phyloP scores from a whole-genome alignment of 345 rosid species.

The Ailanthus altissimus region DNA sequence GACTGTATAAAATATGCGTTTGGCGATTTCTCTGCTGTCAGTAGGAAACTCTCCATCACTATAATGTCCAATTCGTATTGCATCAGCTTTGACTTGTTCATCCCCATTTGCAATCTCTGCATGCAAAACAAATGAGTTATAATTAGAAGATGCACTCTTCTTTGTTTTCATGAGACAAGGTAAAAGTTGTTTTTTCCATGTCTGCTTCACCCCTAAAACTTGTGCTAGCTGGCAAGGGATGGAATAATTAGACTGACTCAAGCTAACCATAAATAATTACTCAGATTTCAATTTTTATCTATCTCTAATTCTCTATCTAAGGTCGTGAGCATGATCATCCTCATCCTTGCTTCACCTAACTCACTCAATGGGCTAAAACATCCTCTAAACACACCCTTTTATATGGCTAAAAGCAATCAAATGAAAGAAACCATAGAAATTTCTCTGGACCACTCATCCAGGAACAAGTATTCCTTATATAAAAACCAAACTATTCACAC shows the following conservation, averaged over 20 bases:
- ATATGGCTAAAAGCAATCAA: not conserved
- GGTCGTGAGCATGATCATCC: not conserved
- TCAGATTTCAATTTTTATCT: not conserved
- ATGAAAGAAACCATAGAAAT: not conserved
- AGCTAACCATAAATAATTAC: not conserved
- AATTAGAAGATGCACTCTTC: constrained; percentile 8
- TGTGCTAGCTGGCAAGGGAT: not conserved
- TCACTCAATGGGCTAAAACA: not conserved
- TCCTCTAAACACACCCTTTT: not conserved
- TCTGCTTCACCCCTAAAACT: not conserved
- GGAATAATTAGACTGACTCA: not conserved
- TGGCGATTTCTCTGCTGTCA: constrained; percentile 92
- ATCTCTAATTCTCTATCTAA: not conserved
- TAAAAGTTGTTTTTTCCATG: not conserved
- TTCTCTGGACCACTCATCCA: not conserved
- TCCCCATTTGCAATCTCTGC: constrained; percentile 87
- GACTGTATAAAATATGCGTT: constrained; percentile 85
- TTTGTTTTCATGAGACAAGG: not conserved
- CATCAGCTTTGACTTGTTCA: constrained; percentile 95
- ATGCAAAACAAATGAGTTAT: constrained; percentile 19
- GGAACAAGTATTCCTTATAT: constrained; percentile 11
- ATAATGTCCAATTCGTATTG: constrained; percentile 75
- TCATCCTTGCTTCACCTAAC: not conserved
- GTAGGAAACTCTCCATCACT: constrained; percentile 69
- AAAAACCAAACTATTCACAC: not conserved